These are phyloP conservation scores for Neonectria coccinea DNA, from an alignment of 2,329 filamentous ascomycete genomes.

Conservation along the genomic window DNA sequence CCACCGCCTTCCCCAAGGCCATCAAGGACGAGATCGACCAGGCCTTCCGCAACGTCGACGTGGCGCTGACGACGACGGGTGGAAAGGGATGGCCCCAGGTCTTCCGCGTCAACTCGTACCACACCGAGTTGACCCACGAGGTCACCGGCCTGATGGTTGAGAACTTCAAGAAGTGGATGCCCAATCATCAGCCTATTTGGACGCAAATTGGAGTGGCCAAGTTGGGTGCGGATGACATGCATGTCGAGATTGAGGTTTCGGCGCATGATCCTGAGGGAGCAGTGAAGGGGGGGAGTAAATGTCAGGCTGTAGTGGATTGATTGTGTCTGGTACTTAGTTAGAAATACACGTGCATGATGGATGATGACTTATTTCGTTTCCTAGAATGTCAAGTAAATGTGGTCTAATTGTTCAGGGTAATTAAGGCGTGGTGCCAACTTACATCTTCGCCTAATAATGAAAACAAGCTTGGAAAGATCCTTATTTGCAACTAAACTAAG, in stretches of 20 bases:
- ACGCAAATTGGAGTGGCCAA: slow-evolving; percentile 62
- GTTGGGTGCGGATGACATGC: slow-evolving; percentile 62
- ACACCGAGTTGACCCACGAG: slow-evolving; percentile 54
- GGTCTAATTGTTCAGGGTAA: too few relatives aligned
- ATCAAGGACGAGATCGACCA: slow-evolving; percentile 58
- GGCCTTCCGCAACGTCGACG: slow-evolving; percentile 67
- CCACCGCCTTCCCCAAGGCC: slow-evolving; percentile 50
- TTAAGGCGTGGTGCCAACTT: too few relatives aligned
- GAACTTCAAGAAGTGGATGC: slow-evolving; percentile 62
- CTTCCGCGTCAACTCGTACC: slow-evolving; percentile 59
- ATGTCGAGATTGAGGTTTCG: slow-evolving; percentile 67
- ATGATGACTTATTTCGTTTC: too few relatives aligned
- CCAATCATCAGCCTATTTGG: slow-evolving; percentile 63
- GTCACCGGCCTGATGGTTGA: slow-evolving; percentile 53
- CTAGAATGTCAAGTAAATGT: too few relatives aligned
- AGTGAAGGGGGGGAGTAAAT: slow-evolving; percentile 2
- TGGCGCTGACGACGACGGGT: slow-evolving; percentile 60
- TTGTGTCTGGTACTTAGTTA: too few relatives aligned
- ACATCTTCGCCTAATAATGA: too few relatives aligned
- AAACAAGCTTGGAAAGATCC: too few relatives aligned
- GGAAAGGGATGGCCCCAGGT: slow-evolving; percentile 67
- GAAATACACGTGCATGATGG: too few relatives aligned
- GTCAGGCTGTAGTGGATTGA: too few relatives aligned
- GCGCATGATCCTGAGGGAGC: slow-evolving; percentile 46
- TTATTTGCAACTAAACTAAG: too few relatives aligned